Evolutionary conservation across 2,329 filamentous ascomycete genomes (phyloP).

Genomic region (Arthroderma sp.): DNA sequence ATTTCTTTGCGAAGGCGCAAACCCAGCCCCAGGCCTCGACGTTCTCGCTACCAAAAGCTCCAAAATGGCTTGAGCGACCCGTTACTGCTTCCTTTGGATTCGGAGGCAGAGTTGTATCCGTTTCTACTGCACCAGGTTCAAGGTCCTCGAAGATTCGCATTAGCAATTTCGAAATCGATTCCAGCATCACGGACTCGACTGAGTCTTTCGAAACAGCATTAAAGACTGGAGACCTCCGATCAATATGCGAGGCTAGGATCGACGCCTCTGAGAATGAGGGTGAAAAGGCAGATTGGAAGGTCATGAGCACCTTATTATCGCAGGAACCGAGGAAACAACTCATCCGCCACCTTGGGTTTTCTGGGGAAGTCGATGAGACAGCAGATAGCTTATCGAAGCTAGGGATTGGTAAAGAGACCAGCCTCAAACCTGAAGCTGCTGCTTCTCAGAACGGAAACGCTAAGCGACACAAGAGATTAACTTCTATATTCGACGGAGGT

Average conservation of each 20-base stretch:
- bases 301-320: conserved; percentile 77
- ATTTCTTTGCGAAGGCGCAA: conserved; percentile 92
- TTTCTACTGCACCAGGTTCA: conserved; percentile 48
- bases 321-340: conserved; percentile 77
- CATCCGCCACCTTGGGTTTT: conserved; percentile 80
- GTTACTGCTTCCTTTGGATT: conserved; percentile 86
- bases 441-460: conserved; percentile 15
- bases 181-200: conserved; percentile 67
- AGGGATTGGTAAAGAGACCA: conserved; percentile 25
- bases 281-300: conserved; percentile 91
- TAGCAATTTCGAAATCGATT: conserved; percentile 78
- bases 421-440: conserved; percentile 34
- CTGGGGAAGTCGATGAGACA: conserved; percentile 43
- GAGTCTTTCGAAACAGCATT: conserved; percentile 78
- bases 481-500: conserved; percentile 66
- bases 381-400: conserved; percentile 31
- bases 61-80: conserved; percentile 79
- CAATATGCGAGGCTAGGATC: conserved; percentile 69
- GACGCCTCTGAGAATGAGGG: conserved; percentile 66
- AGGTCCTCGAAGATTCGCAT: conserved; percentile 65
- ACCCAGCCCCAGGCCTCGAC: conserved; percentile 79
- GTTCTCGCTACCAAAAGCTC: conserved; percentile 74
- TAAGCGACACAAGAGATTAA: conserved; percentile 51
- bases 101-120: conserved; percentile 81
- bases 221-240: conserved; percentile 59